phyloP scores from a whole-genome alignment of 1,139 yeast genomes.

The Wickerhamomyces sp. region DNA sequence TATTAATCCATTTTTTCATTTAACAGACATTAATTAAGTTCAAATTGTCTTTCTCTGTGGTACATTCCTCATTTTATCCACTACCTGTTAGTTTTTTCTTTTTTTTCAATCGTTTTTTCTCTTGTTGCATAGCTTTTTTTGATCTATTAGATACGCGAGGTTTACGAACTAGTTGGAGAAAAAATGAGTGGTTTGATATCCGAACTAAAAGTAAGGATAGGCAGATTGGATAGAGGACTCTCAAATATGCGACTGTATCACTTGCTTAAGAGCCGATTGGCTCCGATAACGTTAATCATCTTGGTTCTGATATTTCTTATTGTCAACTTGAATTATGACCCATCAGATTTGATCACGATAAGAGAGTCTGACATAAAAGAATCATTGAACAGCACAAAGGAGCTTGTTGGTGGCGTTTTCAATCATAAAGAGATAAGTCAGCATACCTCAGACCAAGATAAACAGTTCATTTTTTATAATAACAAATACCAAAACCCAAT shows the following conservation, averaged over 20 bases:
- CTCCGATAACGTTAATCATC: neutral
- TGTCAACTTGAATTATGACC: neutral
- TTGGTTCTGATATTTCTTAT: neutral
- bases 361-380: too few relatives aligned
- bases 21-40: too few relatives aligned
- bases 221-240: neutral
- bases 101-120: neutral
- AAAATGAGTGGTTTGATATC: neutral
- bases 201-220: neutral
- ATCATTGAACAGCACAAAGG: too few relatives aligned
- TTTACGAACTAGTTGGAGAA: too few relatives aligned
- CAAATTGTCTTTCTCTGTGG: too few relatives aligned
- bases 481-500: slow-evolving; percentile 16
- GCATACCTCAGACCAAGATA: neutral
- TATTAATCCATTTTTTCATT: too few relatives aligned
- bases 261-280: neutral
- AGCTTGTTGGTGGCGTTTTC: too few relatives aligned
- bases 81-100: too few relatives aligned
- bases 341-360: neutral
- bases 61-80: too few relatives aligned
- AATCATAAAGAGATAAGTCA: neutral
- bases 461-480: slow-evolving; percentile 13
- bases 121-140: neutral
- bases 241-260: neutral
- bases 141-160: neutral